A percentile compares a stretch with the other conserved stretches of the same genome.
Conservation (phyloP, 73 alveolate species). For the Stentor coeruleus region DNA sequence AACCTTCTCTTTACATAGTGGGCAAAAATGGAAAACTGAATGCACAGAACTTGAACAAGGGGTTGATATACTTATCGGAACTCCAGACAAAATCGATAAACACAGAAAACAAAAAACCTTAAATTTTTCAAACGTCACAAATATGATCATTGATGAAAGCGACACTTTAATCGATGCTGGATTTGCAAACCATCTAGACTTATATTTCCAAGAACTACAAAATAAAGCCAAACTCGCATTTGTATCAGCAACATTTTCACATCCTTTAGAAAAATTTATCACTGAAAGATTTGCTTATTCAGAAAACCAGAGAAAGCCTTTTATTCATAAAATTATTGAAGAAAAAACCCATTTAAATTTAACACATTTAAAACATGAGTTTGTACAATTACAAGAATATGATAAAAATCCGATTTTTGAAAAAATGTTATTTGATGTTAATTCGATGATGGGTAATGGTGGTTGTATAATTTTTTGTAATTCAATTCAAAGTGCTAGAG, state of each 20-base stretch:
- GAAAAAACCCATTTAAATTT: conserved; percentile 58
- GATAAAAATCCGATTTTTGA: conserved; percentile 48
- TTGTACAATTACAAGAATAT: conserved; percentile 47
- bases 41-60: conserved; percentile 42
- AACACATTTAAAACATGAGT: conserved; percentile 61
- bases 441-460: conserved; percentile 54
- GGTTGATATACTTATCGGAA: conserved; percentile 54
- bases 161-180: conserved; percentile 73
- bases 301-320: not conserved
- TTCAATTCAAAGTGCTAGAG: conserved; percentile 74
- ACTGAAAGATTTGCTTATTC: conserved; percentile 30
- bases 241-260: conserved; percentile 61
- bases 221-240: conserved; percentile 32
- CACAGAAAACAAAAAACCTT: conserved; percentile 37
- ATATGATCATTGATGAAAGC: conserved; percentile 63
- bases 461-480: conserved; percentile 61
- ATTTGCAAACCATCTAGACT: conserved; percentile 16
- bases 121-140: conserved; percentile 33
- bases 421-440: conserved; percentile 52
- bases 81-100: conserved; percentile 44
- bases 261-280: conserved; percentile 31
- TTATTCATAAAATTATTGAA: conserved; percentile 36
- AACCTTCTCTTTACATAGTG: conserved; percentile 32
- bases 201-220: conserved; percentile 1
- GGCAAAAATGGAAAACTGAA: conserved; percentile 39